Evolutionary conservation across 2,329 filamentous ascomycete species (phyloP), one percentile per base, ranked within the genome.

Genomic region (Pezicula neosporulosa): DNA sequence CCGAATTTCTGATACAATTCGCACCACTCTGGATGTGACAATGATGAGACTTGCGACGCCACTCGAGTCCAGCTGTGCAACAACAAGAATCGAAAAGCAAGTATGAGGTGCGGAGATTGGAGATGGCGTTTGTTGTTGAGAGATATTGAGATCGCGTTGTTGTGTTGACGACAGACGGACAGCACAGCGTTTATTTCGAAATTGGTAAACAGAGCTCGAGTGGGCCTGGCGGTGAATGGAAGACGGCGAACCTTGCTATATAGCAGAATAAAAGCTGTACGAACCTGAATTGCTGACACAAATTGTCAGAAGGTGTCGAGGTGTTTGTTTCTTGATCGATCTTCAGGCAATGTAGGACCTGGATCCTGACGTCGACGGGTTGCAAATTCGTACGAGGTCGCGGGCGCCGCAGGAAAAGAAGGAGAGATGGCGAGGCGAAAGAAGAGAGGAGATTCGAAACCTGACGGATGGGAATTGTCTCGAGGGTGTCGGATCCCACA

Each of bases 341-440:
- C 30, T 28, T 53, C 47, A 56, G 53, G 50, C 47, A 44, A 38
- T 53, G 53, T 53, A 54, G 51, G 49, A 56, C 55, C 47, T 53
- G 51, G 48, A 19, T 35, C 52, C 55, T 55, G 53, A 57, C 53
- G 55, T 53, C 52, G 55, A 51, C 27, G 43, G 42, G 37, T 18
- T 35, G 38, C 36, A 38, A 41, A 30, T 13, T 43, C 44, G 49
- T 49, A 48, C 49, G 52, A 50, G 44, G 47, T 49, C 42, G 49
- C 36, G 24, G 15, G 39, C 18, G 30, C n/a, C 33, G 35, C 21
- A 1, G 13, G 19, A 35, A 36, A 33, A 33, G 38, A 50, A 38
- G 39, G 21, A 18, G 50, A 36, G 44, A 28, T 16, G 41, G 21
- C 35, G 50, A 53, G 41, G 39, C n/a, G 37, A 35, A 19, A 38